Conservation (phyloP, 768 basidiomycete genomes). For the Dentipellis sp. region DNA sequence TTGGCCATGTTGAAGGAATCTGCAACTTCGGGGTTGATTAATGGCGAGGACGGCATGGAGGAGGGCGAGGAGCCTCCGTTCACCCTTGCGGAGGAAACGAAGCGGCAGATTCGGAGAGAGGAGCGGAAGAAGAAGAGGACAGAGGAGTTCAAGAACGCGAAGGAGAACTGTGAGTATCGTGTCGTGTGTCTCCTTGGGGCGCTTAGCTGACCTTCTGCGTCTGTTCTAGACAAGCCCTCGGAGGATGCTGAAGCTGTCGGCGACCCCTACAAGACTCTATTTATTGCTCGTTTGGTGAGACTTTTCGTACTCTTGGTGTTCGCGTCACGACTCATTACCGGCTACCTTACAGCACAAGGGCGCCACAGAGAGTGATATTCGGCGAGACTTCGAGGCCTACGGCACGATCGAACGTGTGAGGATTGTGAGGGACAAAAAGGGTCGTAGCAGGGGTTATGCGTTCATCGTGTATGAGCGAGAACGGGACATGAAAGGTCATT, state of each 20-base stretch:
- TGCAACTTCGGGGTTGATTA: conserved; percentile 57
- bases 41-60: conserved; percentile 64
- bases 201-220: conserved; percentile 5
- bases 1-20: conserved; percentile 70
- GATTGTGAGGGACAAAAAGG: conserved; percentile 87
- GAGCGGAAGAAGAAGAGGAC: conserved; percentile 68
- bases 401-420: conserved; percentile 92
- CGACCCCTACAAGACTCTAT: conserved; percentile 97
- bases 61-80: conserved; percentile 78
- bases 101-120: conserved; percentile 68
- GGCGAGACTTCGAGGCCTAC: conserved; percentile 92
- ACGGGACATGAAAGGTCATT: conserved; percentile 96
- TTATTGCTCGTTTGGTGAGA: conserved; percentile 83
- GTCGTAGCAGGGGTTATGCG: conserved; percentile 83
- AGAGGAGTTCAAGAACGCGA: conserved; percentile 71
- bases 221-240: conserved; percentile 74
- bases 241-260: conserved; percentile 88
- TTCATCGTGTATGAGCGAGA: conserved; percentile 98
- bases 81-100: conserved; percentile 77
- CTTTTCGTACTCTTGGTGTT: conserved; percentile 1
- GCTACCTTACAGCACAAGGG: conserved; percentile 62
- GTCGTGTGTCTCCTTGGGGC: neutral
- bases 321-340: too few relatives aligned
- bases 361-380: conserved; percentile 85
- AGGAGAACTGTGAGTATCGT: conserved; percentile 70